Percentiles rank a stretch among this genome's conserved stretches.
These are phyloP conservation scores for Petasospora fabianii DNA, from an alignment of 1,139 yeast genomes.

Conservation along the genomic window DNA sequence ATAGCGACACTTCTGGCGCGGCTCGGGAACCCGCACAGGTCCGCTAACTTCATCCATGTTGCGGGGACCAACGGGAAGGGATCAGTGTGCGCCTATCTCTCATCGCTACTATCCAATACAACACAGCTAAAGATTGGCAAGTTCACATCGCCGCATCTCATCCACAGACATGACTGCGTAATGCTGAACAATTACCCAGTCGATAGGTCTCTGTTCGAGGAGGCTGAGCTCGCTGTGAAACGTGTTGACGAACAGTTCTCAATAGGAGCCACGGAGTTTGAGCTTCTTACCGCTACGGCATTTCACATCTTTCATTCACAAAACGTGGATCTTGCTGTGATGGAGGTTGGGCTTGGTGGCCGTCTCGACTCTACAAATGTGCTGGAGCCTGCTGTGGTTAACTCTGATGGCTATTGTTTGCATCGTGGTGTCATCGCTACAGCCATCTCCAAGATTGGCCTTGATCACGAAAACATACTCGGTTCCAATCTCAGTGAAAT, in stretches of 20 bases:
- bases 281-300: constrained; percentile 78
- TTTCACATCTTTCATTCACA: constrained; percentile 63
- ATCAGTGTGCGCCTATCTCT: constrained; percentile 75
- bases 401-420: constrained; percentile 4
- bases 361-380: constrained; percentile 84
- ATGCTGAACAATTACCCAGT: constrained; percentile 60
- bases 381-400: constrained; percentile 27
- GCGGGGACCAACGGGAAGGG: constrained; percentile 98
- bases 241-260: constrained; percentile 33
- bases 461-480: constrained; percentile 76
- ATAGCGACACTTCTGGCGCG: constrained; percentile 50
- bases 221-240: constrained; percentile 36
- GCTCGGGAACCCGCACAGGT: constrained; percentile 66
- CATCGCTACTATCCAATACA: constrained; percentile 54
- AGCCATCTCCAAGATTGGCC: constrained; percentile 78
- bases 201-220: constrained; percentile 41
- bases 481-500: constrained; percentile 64
- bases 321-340: constrained; percentile 64
- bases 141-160: constrained; percentile 84
- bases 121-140: constrained; percentile 54
- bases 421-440: constrained; percentile 52
- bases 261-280: constrained; percentile 82
- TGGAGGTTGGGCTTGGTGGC: constrained; percentile 94
- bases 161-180: constrained; percentile 72
- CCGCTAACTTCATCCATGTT: constrained; percentile 66